These are phyloP conservation scores for Globisporangium megalacanthum DNA, from an alignment of 352 stramenopile species.

Conservation along the genomic window DNA sequence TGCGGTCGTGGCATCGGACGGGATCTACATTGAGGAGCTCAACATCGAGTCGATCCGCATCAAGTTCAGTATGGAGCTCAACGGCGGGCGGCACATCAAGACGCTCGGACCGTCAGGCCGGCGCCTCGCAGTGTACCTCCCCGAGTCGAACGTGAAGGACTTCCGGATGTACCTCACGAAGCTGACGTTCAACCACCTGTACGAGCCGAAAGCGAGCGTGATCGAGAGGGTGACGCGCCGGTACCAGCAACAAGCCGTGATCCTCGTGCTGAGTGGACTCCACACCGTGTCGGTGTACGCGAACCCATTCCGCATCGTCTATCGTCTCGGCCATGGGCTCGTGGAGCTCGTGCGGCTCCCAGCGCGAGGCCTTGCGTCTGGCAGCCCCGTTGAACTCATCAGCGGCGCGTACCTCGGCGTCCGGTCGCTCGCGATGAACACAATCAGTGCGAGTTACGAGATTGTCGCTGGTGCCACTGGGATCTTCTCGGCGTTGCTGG, in stretches of 20 bases:
- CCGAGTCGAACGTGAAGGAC: slow-evolving; percentile 87
- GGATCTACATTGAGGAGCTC: slow-evolving; percentile 86
- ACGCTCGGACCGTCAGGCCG: slow-evolving; percentile 69
- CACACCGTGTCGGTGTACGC: slow-evolving; percentile 86
- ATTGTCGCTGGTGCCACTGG: slow-evolving; percentile 77
- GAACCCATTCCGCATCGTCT: slow-evolving; percentile 85
- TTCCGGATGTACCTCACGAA: slow-evolving; percentile 82
- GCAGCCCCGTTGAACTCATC: slow-evolving; percentile 79
- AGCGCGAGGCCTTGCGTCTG: slow-evolving; percentile 69
- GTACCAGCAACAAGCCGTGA: slow-evolving; percentile 83
- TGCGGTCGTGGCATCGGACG: slow-evolving; percentile 27
- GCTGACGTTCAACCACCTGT: slow-evolving; percentile 76
- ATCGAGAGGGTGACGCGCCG: slow-evolving; percentile 71
- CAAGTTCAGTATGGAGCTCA: slow-evolving; percentile 85
- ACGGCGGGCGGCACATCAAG: slow-evolving; percentile 80
- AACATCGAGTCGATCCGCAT: slow-evolving; percentile 80
- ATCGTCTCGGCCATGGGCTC: slow-evolving; percentile 75
- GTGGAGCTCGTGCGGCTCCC: slow-evolving; percentile 78
- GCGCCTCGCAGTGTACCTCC: slow-evolving; percentile 76
- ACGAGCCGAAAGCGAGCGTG: slow-evolving; percentile 70
- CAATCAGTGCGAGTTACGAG: slow-evolving; percentile 86
- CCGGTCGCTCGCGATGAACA: slow-evolving; percentile 84
- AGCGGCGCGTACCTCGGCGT: slow-evolving; percentile 81
- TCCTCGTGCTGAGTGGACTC: slow-evolving; percentile 75
- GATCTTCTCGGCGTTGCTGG: slow-evolving; percentile 69